phyloP scores from a whole-genome alignment of 75 land plant genomes.

The Larix kaempferi region DNA sequence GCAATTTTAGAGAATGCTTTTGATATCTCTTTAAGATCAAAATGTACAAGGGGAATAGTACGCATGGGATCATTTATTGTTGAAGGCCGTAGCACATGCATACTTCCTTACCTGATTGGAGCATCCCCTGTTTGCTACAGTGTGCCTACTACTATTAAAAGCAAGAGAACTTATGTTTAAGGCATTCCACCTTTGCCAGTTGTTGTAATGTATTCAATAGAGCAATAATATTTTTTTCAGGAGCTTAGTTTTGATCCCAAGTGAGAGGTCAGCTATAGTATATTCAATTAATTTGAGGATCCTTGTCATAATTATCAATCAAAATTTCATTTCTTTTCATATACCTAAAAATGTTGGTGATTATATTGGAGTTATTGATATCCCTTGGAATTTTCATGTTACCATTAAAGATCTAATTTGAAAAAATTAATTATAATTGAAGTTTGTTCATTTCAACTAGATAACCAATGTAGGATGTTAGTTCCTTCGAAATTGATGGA shows the following conservation, averaged over 20 bases:
- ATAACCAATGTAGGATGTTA: too few species aligned
- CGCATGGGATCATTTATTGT: slow-evolving; percentile 59
- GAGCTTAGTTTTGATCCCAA: neutral
- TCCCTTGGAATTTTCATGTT: too few species aligned
- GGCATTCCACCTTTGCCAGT: neutral
- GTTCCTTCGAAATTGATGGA: too few species aligned
- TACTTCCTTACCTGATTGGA: slow-evolving; percentile 67
- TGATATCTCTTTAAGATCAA: neutral
- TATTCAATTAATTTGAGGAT: neutral
- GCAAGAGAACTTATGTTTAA: slow-evolving; percentile 6
- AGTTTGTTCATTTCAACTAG: too few species aligned
- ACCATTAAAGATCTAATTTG: too few species aligned
- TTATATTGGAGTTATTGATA: too few species aligned
- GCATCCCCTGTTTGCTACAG: slow-evolving; percentile 95
- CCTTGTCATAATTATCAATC: neutral
- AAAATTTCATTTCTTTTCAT: neutral
- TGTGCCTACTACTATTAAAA: slow-evolving; percentile 69
- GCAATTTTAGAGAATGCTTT: neutral
- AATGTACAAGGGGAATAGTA: neutral
- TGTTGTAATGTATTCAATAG: neutral
- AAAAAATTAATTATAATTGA: too few species aligned
- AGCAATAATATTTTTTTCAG: neutral
- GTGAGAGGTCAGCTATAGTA: neutral
- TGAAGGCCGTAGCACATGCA: slow-evolving; percentile 70
- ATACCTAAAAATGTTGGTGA: neutral